These are phyloP conservation scores for Trichoderma oligosporum DNA, from an alignment of 2,329 filamentous ascomycete genomes.

Conservation along the genomic window DNA sequence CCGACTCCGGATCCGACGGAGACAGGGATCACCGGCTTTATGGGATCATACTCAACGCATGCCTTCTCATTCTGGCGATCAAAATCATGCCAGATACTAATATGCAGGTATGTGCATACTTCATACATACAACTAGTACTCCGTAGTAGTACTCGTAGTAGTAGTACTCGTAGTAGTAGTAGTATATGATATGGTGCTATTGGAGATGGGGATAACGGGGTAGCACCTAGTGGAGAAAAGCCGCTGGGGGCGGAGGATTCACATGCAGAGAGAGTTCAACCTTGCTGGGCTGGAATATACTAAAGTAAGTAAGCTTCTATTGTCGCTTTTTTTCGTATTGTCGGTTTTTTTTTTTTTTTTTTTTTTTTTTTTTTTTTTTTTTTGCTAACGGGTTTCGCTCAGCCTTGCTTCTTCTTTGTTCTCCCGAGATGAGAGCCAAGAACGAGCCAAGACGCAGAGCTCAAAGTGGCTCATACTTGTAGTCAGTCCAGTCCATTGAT, in stretches of 20 bases:
- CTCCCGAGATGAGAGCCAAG: background rate
- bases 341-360: too few species aligned
- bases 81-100: conserved; percentile 13
- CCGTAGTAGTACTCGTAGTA: too few species aligned
- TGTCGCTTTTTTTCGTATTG: too few species aligned
- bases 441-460: background rate
- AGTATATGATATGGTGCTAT: background rate
- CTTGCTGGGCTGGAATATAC: background rate
- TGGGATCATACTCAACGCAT: background rate
- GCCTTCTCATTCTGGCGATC: conserved; percentile 10
- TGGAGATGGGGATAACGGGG: background rate
- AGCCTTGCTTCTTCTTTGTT: conserved; percentile 1
- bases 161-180: too few species aligned
- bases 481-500: background rate
- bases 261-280: background rate
- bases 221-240: background rate
- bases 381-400: background rate
- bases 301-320: too few species aligned
- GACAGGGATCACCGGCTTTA: background rate
- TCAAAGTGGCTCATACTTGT: background rate
- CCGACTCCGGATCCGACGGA: conserved; percentile 7
- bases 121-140: too few species aligned
- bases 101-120: conserved; percentile 11
- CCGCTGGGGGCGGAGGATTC: background rate
- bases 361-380: background rate